Evolutionary conservation across 2,329 filamentous ascomycete species (phyloP), one percentile per base, ranked within the genome.

Genomic region (Epichloe festucae): DNA sequence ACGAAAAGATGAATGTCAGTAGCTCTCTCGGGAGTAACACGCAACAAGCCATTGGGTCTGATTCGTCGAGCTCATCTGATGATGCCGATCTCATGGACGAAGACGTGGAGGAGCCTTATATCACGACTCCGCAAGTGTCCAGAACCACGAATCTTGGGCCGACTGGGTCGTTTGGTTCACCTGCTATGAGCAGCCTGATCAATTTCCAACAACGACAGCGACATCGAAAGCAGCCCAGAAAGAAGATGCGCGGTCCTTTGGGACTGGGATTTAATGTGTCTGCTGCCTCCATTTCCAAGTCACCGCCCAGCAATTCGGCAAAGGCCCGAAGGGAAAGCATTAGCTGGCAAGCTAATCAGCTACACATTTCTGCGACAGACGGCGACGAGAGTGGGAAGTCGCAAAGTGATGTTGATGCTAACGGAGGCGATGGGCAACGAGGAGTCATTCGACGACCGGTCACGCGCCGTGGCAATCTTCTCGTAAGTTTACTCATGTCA

Each of bases 321-420:
- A 73, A 76, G 40, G 77, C 85, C 8, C 78, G 91, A 44, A 77
- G 91, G 43, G 90, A 96, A 67, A 95, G 89, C 65, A 82, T 97
- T 54, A 94, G 87, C 57, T 82, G 93, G 72, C 89, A 90, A 39
- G 90, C 90, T 15, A 90, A 93, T 58, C 89, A 95, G 60, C 70
- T 96, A 19, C 85, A 93, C 57, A 85, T 96, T 39, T 83, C 80
- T 50, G 79, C 88, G 4, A 89, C 84, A 58, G 90, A 72, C 35
- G 63, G 62, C 5, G 70, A 95, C 60, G 89, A 72, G 40, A 64
- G 60, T 35, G 54, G 89, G 58, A 87, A 84, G 62, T 85, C 87
- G 14, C 87, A 91, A 56, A 81, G 79, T 57, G 72, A 78, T 50
- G 69, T 67, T 7, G 71, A 73, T 17, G 73, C 73, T 46, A 67